Evolutionary conservation across 2,329 filamentous ascomycete genomes (phyloP), one percentile per base, ranked within the genome.

Genomic region (Metarhizium guizhouense): DNA sequence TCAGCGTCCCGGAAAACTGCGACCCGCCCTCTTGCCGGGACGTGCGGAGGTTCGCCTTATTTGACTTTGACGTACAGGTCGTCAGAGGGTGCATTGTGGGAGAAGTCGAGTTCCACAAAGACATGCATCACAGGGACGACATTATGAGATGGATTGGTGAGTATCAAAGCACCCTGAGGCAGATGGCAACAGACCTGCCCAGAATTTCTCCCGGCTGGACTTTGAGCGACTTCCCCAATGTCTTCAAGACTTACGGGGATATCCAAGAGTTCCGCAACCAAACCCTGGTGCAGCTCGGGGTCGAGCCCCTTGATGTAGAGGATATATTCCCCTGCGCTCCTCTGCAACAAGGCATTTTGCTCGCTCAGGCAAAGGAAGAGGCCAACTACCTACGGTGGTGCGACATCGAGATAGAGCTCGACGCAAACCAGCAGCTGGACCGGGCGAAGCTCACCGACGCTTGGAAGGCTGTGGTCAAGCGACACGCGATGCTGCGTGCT

Each of bases 1-100:
- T 16, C 13, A 11, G 38, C 38, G 5, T 40, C 13, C 38, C 38
- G 3, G 38, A 16, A 5, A 11, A 16, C 8, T 14, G 38, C 13
- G 8, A 40, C 38, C 38, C 38, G 11, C 13, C 38, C 13, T 5
- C 11, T 16, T 40, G 8, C 38, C 13, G 8, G 14, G 38, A 40
- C 25, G 25, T 25, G 4, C 25, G 25, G 4, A 36, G 34, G 34
- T 16, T 56, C 54, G 16, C 40, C 54, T 38, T 58, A 52, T 50
- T 59, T 29, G 55, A 59, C 38, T 53, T 59, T 38, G 53, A 49
- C 8, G 57, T 53, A 16, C 52, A 42, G 8, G 47, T 55, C 25
- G 48, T 56, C 11, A 50, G 40, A 3, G 54, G 53, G 8, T 51
- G 51, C 3, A 56, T 58, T n/a, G 43, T 50, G 3, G 43, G 49